Conservation (phyloP, 441 rosid species). For the Adansonia rubrostipa region DNA sequence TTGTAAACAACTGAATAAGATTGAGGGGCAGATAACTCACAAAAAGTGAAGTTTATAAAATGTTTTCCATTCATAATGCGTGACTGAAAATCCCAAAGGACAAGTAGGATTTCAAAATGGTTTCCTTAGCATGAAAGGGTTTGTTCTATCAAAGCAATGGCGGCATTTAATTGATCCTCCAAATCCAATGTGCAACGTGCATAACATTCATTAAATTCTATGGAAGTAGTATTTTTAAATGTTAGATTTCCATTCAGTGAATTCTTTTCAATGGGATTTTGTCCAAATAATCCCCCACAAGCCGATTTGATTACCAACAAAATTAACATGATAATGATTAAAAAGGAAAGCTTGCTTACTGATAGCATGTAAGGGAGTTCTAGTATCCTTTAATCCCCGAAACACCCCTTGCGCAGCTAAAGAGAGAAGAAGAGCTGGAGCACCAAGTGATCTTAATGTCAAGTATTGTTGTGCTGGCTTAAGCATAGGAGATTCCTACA, state of each 20-base stretch:
- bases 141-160: not conserved
- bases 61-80: conserved; percentile 6
- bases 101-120: not conserved
- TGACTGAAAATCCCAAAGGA: conserved; percentile 30
- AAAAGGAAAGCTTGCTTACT: conserved; percentile 35
- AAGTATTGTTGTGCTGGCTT: conserved; percentile 38
- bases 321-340: not conserved
- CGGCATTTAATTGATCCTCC: not conserved
- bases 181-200: not conserved
- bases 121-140: not conserved
- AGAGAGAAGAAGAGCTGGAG: conserved; percentile 64
- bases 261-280: not conserved
- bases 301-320: not conserved
- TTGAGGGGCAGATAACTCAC: not conserved
- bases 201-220: not conserved
- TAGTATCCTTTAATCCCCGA: conserved; percentile 60
- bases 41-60: not conserved
- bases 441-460: conserved; percentile 53
- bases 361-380: conserved; percentile 53
- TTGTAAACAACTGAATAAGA: conserved; percentile 15
- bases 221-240: not conserved
- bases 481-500: conserved; percentile 41
- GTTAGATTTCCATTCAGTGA: not conserved
- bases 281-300: not conserved
- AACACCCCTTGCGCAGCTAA: conserved; percentile 62